A percentile compares a stretch with the other conserved stretches of the same genome.
Conservation (phyloP, 345 rosid genomes). For the Sisymbrium irio region DNA sequence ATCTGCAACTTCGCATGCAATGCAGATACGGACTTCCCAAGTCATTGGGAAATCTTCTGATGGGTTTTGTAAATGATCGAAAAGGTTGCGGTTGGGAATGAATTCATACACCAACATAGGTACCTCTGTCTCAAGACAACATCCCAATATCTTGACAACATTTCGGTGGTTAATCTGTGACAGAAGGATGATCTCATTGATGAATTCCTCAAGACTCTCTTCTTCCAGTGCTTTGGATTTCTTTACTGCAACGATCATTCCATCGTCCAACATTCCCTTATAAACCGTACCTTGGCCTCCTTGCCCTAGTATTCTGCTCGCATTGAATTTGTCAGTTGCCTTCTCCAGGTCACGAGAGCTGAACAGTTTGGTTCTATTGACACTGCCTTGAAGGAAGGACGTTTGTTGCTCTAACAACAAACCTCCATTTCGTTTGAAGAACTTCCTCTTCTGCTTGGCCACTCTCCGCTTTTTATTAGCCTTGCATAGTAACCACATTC, state of each 20-base stretch:
- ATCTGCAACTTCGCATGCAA: constrained; percentile 38
- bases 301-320: constrained; percentile 16
- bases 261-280: constrained; percentile 33
- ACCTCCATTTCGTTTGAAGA: constrained; percentile 38
- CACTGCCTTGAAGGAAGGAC: constrained; percentile 11
- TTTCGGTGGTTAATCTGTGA: constrained; percentile 47
- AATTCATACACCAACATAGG: constrained; percentile 48
- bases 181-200: constrained; percentile 45
- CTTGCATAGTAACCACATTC: constrained; percentile 7
- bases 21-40: constrained; percentile 40
- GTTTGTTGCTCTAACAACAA: constrained; percentile 36
- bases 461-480: neutral
- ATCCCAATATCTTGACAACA: constrained; percentile 45
- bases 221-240: constrained; percentile 41
- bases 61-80: constrained; percentile 39
- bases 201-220: constrained; percentile 43
- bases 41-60: constrained; percentile 15
- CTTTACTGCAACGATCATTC: constrained; percentile 38
- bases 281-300: constrained; percentile 31
- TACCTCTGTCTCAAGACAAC: constrained; percentile 49
- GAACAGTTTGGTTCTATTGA: constrained; percentile 23
- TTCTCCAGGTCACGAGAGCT: constrained; percentile 23
- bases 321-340: constrained; percentile 11
- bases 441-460: constrained; percentile 18
- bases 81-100: constrained; percentile 39